Evolutionary conservation across 208 protist genomes (phyloP).

Genomic region (Leishmania mexicana): DNA sequence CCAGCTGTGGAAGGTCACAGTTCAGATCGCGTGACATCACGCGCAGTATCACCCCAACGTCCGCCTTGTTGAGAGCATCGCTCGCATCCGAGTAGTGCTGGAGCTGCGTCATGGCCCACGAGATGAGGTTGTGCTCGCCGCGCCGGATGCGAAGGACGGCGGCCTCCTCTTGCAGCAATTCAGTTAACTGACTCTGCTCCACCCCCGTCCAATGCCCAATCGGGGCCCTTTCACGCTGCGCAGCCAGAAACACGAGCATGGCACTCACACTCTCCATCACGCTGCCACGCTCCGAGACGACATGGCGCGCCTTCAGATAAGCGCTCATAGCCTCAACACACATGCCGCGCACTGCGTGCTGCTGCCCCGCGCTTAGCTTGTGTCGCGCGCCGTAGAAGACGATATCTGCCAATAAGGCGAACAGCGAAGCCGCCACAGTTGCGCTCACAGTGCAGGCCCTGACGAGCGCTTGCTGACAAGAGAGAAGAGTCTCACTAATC

Average conservation of each 20-base stretch:
- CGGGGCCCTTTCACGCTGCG: constrained; percentile 3
- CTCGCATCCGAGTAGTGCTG: constrained; percentile 17
- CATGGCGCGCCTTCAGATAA: constrained; percentile 19
- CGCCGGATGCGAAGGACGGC: constrained; percentile 14
- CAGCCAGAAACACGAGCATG: constrained; percentile 21
- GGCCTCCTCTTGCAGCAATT: constrained; percentile 13
- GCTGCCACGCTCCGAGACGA: constrained; percentile 34
- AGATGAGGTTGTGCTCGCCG: constrained; percentile 35
- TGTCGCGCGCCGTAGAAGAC: constrained; percentile 47
- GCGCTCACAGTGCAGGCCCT: constrained; percentile 44
- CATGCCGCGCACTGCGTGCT: constrained; percentile 18
- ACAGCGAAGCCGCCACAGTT: constrained; percentile 52
- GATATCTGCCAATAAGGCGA: constrained; percentile 59
- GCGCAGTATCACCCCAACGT: constrained; percentile 14
- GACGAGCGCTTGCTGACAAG: constrained; percentile 16
- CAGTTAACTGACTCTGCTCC: constrained; percentile 8
- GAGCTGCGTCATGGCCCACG: constrained; percentile 30
- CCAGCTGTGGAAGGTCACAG: constrained; percentile 7
- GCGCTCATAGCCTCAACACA: constrained; percentile 22
- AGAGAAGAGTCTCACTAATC: constrained; percentile 29
- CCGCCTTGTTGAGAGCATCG: background rate
- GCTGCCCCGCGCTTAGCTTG: constrained; percentile 1
- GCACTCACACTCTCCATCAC: constrained; percentile 33
- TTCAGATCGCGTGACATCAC: constrained; percentile 17
- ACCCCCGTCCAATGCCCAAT: constrained; percentile 18